These are phyloP conservation scores for Sideroxylon spinosum DNA, from an alignment of 179 eudicot genomes.

Conservation along the genomic window DNA sequence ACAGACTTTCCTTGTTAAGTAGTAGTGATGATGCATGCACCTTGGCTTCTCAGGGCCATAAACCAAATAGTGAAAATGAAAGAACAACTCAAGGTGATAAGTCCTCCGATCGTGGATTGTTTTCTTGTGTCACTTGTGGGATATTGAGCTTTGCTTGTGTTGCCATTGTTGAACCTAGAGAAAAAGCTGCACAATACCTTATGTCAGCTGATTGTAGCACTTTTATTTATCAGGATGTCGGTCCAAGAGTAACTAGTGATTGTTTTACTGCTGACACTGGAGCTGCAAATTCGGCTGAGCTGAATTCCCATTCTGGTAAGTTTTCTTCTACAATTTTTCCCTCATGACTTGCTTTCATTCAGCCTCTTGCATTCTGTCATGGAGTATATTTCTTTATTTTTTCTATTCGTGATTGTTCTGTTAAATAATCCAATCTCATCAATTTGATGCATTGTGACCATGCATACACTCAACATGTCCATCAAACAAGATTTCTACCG, in stretches of 20 bases:
- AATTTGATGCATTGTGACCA: not conserved
- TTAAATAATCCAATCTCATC: not conserved
- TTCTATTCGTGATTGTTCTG: not conserved
- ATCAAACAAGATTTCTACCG: not conserved
- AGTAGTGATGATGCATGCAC: constrained; percentile 24
- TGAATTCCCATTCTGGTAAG: constrained; percentile 45
- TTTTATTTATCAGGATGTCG: constrained; percentile 41
- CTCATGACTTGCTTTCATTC: not conserved
- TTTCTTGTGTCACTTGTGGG: constrained; percentile 97
- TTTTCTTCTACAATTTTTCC: not conserved
- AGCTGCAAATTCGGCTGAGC: not conserved
- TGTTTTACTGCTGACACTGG: constrained; percentile 25
- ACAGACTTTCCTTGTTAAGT: constrained; percentile 20
- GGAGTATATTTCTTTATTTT: not conserved
- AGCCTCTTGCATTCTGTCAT: not conserved
- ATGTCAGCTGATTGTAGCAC: constrained; percentile 69
- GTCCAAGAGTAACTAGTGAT: constrained; percentile 31
- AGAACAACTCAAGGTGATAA: constrained; percentile 38
- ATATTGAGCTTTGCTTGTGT: constrained; percentile 92
- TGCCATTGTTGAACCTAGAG: constrained; percentile 80
- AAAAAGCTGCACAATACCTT: constrained; percentile 63
- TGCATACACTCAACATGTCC: constrained; percentile 6
- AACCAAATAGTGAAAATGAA: constrained; percentile 14
- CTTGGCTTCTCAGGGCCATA: constrained; percentile 19
- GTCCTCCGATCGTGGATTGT: constrained; percentile 54